Percentiles rank a stretch among this genome's conserved stretches.
Conservation (phyloP, 306 rosid species). For the Vigna unguiculata region DNA sequence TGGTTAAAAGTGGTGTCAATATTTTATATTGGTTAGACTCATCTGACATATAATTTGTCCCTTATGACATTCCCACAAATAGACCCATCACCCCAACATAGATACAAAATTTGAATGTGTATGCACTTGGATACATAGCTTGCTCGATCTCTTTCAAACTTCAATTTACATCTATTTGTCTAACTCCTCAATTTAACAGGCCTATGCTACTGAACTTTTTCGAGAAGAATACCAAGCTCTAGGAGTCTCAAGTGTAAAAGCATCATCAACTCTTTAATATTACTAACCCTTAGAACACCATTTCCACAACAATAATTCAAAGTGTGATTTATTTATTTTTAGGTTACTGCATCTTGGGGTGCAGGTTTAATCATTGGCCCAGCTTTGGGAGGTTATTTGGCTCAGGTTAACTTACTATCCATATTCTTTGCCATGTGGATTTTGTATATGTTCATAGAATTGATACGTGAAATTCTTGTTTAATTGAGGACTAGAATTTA, state of each 20-base stretch:
- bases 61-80: no score
- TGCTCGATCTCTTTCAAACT: not conserved
- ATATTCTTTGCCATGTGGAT: not conserved
- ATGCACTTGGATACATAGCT: not conserved
- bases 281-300: not conserved
- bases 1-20: no score
- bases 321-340: slow-evolving; percentile 44
- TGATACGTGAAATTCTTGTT: no score
- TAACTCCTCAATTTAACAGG: slow-evolving; percentile 50
- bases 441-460: not conserved
- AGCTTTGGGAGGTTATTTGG: slow-evolving; percentile 86
- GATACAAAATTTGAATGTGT: not conserved
- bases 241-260: slow-evolving; percentile 79
- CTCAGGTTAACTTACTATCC: slow-evolving; percentile 76
- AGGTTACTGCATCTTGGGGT: slow-evolving; percentile 88
- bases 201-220: slow-evolving; percentile 77
- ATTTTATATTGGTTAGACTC: no score
- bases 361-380: slow-evolving; percentile 86
- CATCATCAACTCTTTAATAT: slow-evolving; percentile 15
- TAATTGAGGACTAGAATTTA: no score
- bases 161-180: not conserved
- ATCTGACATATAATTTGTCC: no score
- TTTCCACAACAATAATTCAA: slow-evolving; percentile 5
- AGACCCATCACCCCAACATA: no score
- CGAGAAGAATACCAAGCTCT: slow-evolving; percentile 80